Base-by-base conservation (phyloP, 2,329 filamentous ascomycete genomes). In the Metarhizium album region DNA sequence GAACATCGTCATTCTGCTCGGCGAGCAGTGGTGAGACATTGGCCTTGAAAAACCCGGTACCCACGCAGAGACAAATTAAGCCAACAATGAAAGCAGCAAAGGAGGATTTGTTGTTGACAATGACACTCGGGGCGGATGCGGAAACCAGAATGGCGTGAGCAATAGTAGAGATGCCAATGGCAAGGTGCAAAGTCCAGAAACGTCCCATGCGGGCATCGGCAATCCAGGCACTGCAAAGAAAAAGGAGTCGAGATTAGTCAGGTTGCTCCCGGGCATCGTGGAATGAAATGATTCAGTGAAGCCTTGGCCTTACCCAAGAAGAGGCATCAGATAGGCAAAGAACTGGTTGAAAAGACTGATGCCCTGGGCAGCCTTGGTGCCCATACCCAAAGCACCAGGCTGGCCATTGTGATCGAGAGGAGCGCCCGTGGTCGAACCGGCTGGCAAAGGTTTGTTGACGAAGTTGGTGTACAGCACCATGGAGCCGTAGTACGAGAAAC, bases 1-100 rank as follows among this genome's bases (percentile, higher is more conserved):
- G 76, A 3, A 71, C 74, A 52, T 80, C 76, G 33, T 72, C 73
- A 63, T 84, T 83, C 65, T 88, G 84, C 60, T 88, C 84, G 20
- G 83, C 83, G 51, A 88, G 78, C 18, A 87, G 70, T 0, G 84
- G 82, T 0, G 83, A 82, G 42, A 90, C 85, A 61, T 90, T 90
- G 55, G 83, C 79, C 72, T 90, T 91, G 78, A 90, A 89, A 60
- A 87, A 84, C 54, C 86, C 86, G 1, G 85, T 87, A 42, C 86
- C 86, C 29, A 87, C 65, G 57, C 74, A 73, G 38, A 77, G 70
- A 23, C 62, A 61, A 33, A 76, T 60, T 31, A 75, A 68, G n/a
- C 84, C 84, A 62, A 89, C 78, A 60, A 89, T 75, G 59, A 88
- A 85, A 48, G 78, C 81, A 1, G 72, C 83, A 45, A 87, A 78